Evolutionary conservation across 139 green algal genomes (phyloP).

Genomic region (Chlamydomonas incerta): DNA sequence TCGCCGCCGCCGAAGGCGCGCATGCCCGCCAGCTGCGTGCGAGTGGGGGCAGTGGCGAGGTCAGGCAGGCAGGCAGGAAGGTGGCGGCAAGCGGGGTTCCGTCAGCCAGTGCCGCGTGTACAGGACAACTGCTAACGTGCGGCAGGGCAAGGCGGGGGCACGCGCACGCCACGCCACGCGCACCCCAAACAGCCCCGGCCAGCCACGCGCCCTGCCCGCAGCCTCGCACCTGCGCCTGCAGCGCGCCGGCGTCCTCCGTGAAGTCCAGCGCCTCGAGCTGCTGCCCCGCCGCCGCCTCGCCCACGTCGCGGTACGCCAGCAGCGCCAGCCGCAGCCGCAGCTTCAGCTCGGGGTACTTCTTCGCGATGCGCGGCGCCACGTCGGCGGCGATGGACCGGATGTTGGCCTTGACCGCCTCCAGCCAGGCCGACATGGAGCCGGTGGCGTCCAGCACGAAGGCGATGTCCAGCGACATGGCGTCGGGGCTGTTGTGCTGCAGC

Average conservation of each 20-base stretch:
- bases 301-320: constrained; percentile 60
- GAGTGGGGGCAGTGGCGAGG: too few species aligned
- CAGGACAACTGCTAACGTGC: too few species aligned
- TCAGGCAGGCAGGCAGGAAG: too few species aligned
- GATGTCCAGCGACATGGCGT: constrained; percentile 52
- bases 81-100: too few species aligned
- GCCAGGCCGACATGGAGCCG: constrained; percentile 55
- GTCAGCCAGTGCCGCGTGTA: too few species aligned
- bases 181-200: too few species aligned
- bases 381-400: constrained; percentile 42
- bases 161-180: too few species aligned
- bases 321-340: constrained; percentile 46
- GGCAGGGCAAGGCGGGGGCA: too few species aligned
- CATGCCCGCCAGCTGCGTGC: constrained; percentile 5
- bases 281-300: constrained; percentile 21
- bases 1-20: constrained; percentile 46
- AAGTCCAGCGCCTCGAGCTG: constrained; percentile 49
- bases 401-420: constrained; percentile 54
- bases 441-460: constrained; percentile 56
- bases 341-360: constrained; percentile 45
- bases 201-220: too few species aligned
- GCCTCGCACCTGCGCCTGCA: constrained; percentile 44
- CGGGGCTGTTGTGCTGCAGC: constrained; percentile 43
- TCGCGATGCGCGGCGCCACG: constrained; percentile 53
- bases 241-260: constrained; percentile 29